phyloP scores from a whole-genome alignment of 306 rosid species.

The Trichosanthes truncata region DNA sequence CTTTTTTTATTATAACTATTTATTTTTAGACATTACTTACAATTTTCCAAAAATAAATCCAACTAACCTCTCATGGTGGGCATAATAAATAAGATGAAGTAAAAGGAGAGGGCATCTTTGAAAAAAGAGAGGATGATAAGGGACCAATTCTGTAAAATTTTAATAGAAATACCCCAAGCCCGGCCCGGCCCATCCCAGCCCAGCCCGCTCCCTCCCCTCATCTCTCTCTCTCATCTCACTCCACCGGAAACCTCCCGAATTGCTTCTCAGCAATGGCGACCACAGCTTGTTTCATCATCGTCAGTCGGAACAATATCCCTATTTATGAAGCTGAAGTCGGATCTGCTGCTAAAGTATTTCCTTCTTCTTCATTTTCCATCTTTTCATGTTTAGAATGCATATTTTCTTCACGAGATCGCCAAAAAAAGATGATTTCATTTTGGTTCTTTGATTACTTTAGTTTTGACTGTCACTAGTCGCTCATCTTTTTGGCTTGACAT shows the following conservation, averaged over 20 bases:
- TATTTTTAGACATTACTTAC: too few relatives aligned
- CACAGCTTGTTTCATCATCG: constrained; percentile 93
- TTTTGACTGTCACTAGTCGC: neutral
- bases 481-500: constrained; percentile 19
- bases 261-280: constrained; percentile 46
- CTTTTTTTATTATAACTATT: too few relatives aligned
- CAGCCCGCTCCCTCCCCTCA: neutral
- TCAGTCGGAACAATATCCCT: constrained; percentile 92
- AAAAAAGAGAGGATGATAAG: too few relatives aligned
- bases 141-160: too few relatives aligned
- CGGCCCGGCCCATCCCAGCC: neutral
- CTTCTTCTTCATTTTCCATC: neutral
- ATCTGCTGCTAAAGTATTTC: constrained; percentile 74
- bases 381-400: neutral
- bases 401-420: neutral
- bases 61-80: too few relatives aligned
- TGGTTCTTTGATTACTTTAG: neutral
- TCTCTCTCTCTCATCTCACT: neutral
- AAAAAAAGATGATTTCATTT: neutral
- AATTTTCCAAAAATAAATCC: too few relatives aligned
- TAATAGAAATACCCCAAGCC: neutral
- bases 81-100: too few relatives aligned
- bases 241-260: neutral
- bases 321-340: constrained; percentile 99
- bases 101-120: too few relatives aligned